A percentile compares a stretch with the other conserved stretches of the same genome.
phyloP scores from a whole-genome alignment of 164 flowering plant species.

The Sedum album region DNA sequence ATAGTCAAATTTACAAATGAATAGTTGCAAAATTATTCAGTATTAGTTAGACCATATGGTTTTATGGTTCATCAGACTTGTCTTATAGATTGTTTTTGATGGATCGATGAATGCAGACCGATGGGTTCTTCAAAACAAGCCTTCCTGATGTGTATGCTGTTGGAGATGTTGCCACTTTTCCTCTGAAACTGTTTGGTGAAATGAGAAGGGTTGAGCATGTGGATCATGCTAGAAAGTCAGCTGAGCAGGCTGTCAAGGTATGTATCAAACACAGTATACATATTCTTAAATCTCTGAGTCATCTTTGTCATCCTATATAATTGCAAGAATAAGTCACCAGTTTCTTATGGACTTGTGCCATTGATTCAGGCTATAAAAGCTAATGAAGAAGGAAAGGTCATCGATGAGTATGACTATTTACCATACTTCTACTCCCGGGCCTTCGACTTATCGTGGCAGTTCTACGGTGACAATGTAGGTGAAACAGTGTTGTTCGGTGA shows the following conservation, averaged over 20 bases:
- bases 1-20: too few relatives aligned
- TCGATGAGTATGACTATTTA: constrained; percentile 19
- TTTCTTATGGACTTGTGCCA: too few relatives aligned
- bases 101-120: not conserved
- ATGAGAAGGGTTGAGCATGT: constrained; percentile 96
- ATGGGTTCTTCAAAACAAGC: constrained; percentile 67
- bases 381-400: too few relatives aligned
- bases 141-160: constrained; percentile 85
- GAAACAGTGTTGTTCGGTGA: constrained; percentile 84
- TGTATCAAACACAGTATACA: not conserved
- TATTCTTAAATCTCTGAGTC: too few relatives aligned
- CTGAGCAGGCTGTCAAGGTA: constrained; percentile 98
- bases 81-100: too few relatives aligned
- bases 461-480: constrained; percentile 97
- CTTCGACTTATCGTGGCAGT: constrained; percentile 93
- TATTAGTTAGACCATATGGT: too few relatives aligned
- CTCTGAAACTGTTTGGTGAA: constrained; percentile 79
- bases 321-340: too few relatives aligned
- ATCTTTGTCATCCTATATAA: too few relatives aligned
- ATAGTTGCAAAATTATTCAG: too few relatives aligned
- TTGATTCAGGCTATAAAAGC: not conserved
- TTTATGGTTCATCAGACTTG: not conserved
- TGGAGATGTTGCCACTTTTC: constrained; percentile 95
- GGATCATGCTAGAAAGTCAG: constrained; percentile 94
- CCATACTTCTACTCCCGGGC: constrained; percentile 93